Percentiles rank a stretch among this genome's conserved stretches.
phyloP scores from a whole-genome alignment of 768 basidiomycete species.

The Kwoniella europaea region DNA sequence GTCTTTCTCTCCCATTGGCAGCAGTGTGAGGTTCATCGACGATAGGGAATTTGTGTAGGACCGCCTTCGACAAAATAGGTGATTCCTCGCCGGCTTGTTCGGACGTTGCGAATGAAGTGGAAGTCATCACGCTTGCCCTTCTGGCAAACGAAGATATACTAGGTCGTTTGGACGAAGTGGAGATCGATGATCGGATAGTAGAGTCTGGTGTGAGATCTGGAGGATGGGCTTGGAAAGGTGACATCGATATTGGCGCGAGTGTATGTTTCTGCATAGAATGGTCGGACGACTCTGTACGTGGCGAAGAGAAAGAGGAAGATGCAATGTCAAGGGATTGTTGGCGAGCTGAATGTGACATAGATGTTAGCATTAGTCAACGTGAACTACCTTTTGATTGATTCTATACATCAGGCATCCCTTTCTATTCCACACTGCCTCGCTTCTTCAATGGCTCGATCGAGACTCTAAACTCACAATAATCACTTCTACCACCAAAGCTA shows the following conservation, averaged over 20 bases:
- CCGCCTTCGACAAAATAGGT: conserved; percentile 6
- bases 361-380: conserved; percentile 1
- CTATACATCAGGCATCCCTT: not conserved
- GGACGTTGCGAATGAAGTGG: conserved; percentile 17
- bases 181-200: conserved; percentile 21
- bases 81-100: conserved; percentile 8
- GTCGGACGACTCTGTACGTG: conserved; percentile 11
- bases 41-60: conserved; percentile 13
- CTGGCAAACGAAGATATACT: conserved; percentile 24
- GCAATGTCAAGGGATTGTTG: conserved; percentile 20
- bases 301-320: conserved; percentile 13
- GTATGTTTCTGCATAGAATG: conserved; percentile 17
- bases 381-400: not conserved
- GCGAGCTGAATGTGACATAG: conserved; percentile 4
- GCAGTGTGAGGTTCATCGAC: conserved; percentile 1
- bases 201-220: conserved; percentile 28
- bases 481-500: conserved; percentile 17
- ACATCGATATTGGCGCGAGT: conserved; percentile 24
- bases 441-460: no score
- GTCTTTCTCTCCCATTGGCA: not conserved
- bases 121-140: conserved; percentile 16
- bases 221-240: conserved; percentile 25
- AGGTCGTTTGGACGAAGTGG: conserved; percentile 13
- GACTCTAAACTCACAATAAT: conserved; percentile 15
- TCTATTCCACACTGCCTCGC: no score